Percentiles rank a stretch among this genome's conserved stretches.
Evolutionary conservation across 768 basidiomycete species (phyloP).

Genomic region (Phylloporus sp.): DNA sequence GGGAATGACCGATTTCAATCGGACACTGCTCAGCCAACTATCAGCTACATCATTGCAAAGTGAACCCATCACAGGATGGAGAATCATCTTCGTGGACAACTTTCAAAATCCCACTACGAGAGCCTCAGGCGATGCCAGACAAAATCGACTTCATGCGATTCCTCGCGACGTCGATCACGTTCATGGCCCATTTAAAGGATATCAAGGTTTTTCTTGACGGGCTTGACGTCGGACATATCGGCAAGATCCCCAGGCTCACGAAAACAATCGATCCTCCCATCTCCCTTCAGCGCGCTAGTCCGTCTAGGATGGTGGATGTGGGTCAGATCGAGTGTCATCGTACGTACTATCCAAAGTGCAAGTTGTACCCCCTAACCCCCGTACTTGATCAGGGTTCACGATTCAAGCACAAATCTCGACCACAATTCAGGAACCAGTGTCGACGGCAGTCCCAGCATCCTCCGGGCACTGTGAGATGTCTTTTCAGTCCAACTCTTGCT

Average conservation of each 20-base stretch:
- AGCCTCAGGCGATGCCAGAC: slow-evolving; percentile 69
- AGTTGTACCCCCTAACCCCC: background rate
- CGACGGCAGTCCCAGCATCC: background rate
- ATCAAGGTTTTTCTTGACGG: slow-evolving; percentile 80
- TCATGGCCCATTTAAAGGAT: slow-evolving; percentile 73
- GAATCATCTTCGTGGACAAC: slow-evolving; percentile 40
- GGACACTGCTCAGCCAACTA: background rate
- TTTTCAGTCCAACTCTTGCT: background rate
- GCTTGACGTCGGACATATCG: slow-evolving; percentile 57
- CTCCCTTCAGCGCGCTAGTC: background rate
- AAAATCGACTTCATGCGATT: slow-evolving; percentile 85
- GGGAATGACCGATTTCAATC: background rate
- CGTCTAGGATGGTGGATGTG: background rate
- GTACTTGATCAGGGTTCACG: background rate
- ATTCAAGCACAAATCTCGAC: background rate
- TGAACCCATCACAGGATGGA: background rate
- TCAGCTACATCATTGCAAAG: slow-evolving; percentile 19
- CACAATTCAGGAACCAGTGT: background rate
- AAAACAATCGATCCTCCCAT: slow-evolving; percentile 32
- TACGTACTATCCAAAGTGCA: background rate
- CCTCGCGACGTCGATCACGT: slow-evolving; percentile 84
- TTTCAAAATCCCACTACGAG: slow-evolving; percentile 80
- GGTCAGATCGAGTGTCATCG: background rate
- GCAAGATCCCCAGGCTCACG: slow-evolving; percentile 52
- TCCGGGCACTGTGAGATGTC: background rate